Base-by-base conservation (phyloP, 345 rosid genomes). In the Xanthoceras sorbifolium region DNA sequence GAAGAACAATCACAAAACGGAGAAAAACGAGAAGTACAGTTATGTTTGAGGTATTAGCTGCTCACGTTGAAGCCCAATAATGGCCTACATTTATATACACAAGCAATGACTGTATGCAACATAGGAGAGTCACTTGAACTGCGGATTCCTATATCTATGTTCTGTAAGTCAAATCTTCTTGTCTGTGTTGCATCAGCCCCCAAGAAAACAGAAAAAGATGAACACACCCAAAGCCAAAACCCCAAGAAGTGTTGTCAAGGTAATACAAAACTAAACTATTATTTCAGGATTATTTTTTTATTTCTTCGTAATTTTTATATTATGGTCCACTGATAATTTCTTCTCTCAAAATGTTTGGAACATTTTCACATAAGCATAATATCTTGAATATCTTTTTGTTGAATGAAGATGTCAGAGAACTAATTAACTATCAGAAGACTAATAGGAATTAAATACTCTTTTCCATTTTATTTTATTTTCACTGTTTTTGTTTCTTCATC, bases 1-100 rank as follows among this genome's bases (percentile, higher is more conserved):
- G 91, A 69, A 81, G 89, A 82, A 85, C 90, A 84, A 74, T 87
- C 61, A 86, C 93, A 46, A 92, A 91, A 81, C 87, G 91, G 60
- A 92, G 87, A 83, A 93, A 88, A 80, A 87, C 92, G 46, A 89
- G 61, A 77, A 86, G 88, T 79, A 82, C 94, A 4, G 88, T 86
- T 76, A 85, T 92, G 92, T 90, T 90, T 80, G 97, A 92, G 94
- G 97, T 91, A 83, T 67, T 77, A 57, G 71, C 76, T 42, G 15
- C 12, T 34, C 68, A 22, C 72, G 28, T 54, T 22, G 36, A 20
- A 26, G 67, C 67, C 18, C n/a, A 52, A 28, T 32, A n/a, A 36
- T 71, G 25, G 22, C 48, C 25, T 72, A 36, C 38, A 22, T 44
- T 71, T 18, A 29, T 55, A 46, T 44, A 59, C 2, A 57, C 54